Evolutionary conservation across 2,329 filamentous ascomycete genomes (phyloP).

Genomic region (Colletotrichum falcatum): DNA sequence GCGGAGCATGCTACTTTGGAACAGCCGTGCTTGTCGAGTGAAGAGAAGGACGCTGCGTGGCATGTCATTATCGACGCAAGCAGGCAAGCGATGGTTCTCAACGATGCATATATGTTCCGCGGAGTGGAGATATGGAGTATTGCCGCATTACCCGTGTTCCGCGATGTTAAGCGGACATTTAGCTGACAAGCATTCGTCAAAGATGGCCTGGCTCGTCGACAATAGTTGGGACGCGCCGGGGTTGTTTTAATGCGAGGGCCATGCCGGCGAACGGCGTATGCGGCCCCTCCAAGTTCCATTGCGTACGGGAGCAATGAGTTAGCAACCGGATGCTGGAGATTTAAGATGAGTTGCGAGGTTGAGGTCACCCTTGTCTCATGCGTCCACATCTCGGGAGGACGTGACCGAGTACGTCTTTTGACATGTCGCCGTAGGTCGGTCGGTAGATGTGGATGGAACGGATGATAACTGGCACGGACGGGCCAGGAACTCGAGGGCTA

Average conservation of each 20-base stretch:
- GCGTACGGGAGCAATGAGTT: constrained; percentile 29
- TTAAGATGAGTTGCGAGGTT: constrained; percentile 2
- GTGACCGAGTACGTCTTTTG: neutral
- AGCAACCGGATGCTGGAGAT: neutral
- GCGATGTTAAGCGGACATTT: constrained; percentile 22
- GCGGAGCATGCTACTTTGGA: constrained; percentile 1
- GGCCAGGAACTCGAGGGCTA: neutral
- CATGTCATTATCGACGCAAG: neutral
- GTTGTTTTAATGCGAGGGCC: constrained; percentile 13
- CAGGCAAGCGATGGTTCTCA: neutral
- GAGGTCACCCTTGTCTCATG: constrained; percentile 1
- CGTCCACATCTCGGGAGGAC: neutral
- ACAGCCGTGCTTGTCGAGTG: constrained; percentile 6
- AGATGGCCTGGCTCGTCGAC: constrained; percentile 13
- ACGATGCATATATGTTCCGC: neutral
- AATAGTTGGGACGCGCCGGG: constrained; percentile 18
- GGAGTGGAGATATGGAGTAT: constrained; percentile 3
- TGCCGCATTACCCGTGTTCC: constrained; percentile 17
- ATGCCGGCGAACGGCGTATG: constrained; percentile 35
- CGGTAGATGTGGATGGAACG: neutral
- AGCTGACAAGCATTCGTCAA: constrained; percentile 22
- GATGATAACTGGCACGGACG: neutral
- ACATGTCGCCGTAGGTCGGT: no score
- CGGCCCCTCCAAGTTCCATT: constrained; percentile 24
- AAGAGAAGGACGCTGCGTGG: neutral